A percentile compares a stretch with the other conserved stretches of the same genome.
Conservation (phyloP, 1,139 yeast species). For the Pichia sp. region DNA sequence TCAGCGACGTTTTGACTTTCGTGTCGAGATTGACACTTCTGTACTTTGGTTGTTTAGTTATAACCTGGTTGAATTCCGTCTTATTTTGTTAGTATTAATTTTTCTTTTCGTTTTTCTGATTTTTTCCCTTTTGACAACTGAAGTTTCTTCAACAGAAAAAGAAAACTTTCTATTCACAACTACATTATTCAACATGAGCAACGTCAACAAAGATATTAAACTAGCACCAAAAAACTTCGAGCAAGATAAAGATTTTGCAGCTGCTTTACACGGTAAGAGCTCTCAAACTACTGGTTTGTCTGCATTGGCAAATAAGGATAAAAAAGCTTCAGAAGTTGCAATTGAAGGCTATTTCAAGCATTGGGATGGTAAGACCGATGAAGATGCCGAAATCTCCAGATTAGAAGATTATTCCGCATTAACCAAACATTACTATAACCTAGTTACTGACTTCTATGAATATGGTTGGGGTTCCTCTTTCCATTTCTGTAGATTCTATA, state of each 20-base stretch:
- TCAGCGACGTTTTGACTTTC: too few species aligned
- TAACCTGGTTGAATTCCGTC: too few species aligned
- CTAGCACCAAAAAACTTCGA: conserved; percentile 35
- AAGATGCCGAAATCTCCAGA: conserved; percentile 66
- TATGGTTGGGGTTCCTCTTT: conserved; percentile 99
- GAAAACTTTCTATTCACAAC: too few species aligned
- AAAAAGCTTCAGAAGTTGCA: conserved; percentile 75
- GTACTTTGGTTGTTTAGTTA: too few species aligned
- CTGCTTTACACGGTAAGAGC: conserved; percentile 76
- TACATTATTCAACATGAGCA: too few species aligned
- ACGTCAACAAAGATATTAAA: conserved; percentile 7
- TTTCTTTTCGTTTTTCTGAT: too few species aligned
- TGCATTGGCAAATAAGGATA: conserved; percentile 72
- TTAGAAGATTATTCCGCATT: conserved; percentile 78
- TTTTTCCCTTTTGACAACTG: too few species aligned
- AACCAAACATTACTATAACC: conserved; percentile 93
- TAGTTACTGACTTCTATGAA: conserved; percentile 94
- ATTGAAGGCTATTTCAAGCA: conserved; percentile 88
- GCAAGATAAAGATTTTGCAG: conserved; percentile 59
- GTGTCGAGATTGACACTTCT: too few species aligned
- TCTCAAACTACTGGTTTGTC: conserved; percentile 62
- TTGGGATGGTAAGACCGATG: conserved; percentile 85
- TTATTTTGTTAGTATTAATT: too few species aligned
- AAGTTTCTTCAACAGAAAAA: too few species aligned
- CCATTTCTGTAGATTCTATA: conserved; percentile 92